Evolutionary conservation across 176 grass and related monocot species (phyloP), one percentile per base, ranked within the genome.

Genomic region (Microstegium vimineum): DNA sequence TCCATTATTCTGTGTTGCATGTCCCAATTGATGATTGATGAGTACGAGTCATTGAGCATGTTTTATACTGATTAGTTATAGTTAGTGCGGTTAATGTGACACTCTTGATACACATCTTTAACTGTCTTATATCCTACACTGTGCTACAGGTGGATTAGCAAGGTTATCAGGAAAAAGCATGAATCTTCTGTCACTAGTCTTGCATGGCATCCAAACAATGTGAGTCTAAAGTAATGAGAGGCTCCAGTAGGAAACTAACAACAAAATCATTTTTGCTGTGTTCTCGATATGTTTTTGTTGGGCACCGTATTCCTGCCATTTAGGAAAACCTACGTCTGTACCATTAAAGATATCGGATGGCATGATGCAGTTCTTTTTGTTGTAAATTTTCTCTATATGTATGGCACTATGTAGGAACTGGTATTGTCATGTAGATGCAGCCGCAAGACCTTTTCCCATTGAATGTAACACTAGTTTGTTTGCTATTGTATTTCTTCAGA

Each of bases 151-250:
- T 99, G 96, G 96, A 92, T 95, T 75, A 99, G 96, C 81, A 99
- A 99, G 75, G 84, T 95, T 83, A 93, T 99, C 57, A 90, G 96
- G 82, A 99, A 95, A 87, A 99, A 79, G 46, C 96, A 99, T 85
- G 90, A 93, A 86, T 99, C 96, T 78, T 95, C 96, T 85, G 93
- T 99, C 59, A 99, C 93, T 77, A 89, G 80, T 90, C 49, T 99
- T 18, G 90, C 96, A 3, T 99, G 96, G 96, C 96, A 99, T 95
- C 96, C 96, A 81, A 93, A 99, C 74, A 99, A 99, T 87, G 96
- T 99, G 81, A 83, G 92, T 63, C 12, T 57, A 62, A 81, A 59
- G 46, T 57, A 42, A 18, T 40, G 10, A 8, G 47, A 67, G 18
- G 54, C 3, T 76, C 62, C 40, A 28, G 42, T 88, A 54, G 6